Evolutionary conservation across 208 protist species (phyloP).

Genomic region (Leishmania tarentolae): DNA sequence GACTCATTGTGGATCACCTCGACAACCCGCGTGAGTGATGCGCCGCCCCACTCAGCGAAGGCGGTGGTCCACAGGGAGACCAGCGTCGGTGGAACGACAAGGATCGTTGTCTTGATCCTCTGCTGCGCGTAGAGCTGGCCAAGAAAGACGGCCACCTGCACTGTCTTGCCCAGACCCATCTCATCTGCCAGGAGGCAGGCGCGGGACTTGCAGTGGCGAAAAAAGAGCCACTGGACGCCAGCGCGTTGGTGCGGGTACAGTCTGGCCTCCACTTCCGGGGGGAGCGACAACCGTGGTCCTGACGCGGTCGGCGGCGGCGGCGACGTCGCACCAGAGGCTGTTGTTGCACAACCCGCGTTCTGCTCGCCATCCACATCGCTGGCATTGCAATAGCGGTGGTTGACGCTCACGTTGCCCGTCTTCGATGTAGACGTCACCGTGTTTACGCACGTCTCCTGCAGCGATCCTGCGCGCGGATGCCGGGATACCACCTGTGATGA

Average conservation of each 20-base stretch:
- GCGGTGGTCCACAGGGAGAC: slow-evolving; percentile 95
- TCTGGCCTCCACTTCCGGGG: slow-evolving; percentile 31
- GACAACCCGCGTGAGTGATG: slow-evolving; percentile 19
- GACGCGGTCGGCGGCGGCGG: not conserved
- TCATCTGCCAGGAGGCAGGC: slow-evolving; percentile 98
- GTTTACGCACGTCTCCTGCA: slow-evolving; percentile 32
- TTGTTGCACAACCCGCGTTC: not conserved
- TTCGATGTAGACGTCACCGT: not conserved
- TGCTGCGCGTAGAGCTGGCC: slow-evolving; percentile 70
- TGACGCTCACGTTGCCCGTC: not conserved
- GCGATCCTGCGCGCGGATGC: not conserved
- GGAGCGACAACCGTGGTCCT: slow-evolving; percentile 10
- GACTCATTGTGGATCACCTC: slow-evolving; percentile 66
- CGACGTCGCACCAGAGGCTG: not conserved
- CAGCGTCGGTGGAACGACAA: slow-evolving; percentile 91
- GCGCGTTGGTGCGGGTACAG: slow-evolving; percentile 95
- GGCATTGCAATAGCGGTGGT: not conserved
- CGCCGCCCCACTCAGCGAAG: slow-evolving; percentile 66
- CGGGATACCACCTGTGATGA: not conserved
- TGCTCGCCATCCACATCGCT: not conserved
- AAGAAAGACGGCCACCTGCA: slow-evolving; percentile 95
- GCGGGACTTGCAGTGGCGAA: slow-evolving; percentile 89
- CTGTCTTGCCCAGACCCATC: slow-evolving; percentile 98
- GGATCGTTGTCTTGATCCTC: slow-evolving; percentile 91
- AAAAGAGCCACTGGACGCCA: slow-evolving; percentile 96